Evolutionary conservation across 805 yeast genomes (phyloP), one percentile per base, ranked within the genome.

Genomic region (Candida odintsovae): DNA sequence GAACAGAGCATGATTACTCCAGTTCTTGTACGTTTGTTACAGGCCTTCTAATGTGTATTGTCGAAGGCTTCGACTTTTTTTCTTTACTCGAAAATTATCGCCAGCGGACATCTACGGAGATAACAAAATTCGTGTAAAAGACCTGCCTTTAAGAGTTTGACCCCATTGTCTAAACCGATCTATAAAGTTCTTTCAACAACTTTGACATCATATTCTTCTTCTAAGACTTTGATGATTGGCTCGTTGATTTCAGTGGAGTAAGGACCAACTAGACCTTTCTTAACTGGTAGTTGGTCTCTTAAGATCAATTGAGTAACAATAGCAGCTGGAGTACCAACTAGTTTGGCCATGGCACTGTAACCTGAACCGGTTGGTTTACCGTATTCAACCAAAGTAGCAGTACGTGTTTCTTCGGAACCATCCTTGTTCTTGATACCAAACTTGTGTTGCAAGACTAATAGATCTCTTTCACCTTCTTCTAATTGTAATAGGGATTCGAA

Each of bases 301-400:
- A 94, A 77, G 52, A 94, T 86, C 69, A 86, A 84, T 71, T 81
- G 80, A 49, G 86, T 76, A 26, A 98, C 99, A 66, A 94, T 95
- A 46, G 97, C 97, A 72, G 96, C 92, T 56, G 99, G 99, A 53
- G 90, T 92, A 75, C 99, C 99, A 46, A 94, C 99, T 54, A 88
- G 80, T 67, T 92, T 90, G 56, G 99, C 99, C 99, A 94, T 94
- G 31, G 98, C 90, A 37, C 96, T 85, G 82, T 92, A 94, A 46
- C 94, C 92, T 50, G 90, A 89, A 46, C 76, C 74, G 51, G 78
- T 72, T 59, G 85, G 85, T 57, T 78, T 82, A 73, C 99, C 99
- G 70, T 87, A 88, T 69, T 90, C 96, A 33, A 90, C 92, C 64
- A 94, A 75, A 50, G 99, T 94, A 19, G 97, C 86, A 48, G 98